Base-by-base conservation (phyloP, 179 eudicot species). In the Patellifolia procumbens region DNA sequence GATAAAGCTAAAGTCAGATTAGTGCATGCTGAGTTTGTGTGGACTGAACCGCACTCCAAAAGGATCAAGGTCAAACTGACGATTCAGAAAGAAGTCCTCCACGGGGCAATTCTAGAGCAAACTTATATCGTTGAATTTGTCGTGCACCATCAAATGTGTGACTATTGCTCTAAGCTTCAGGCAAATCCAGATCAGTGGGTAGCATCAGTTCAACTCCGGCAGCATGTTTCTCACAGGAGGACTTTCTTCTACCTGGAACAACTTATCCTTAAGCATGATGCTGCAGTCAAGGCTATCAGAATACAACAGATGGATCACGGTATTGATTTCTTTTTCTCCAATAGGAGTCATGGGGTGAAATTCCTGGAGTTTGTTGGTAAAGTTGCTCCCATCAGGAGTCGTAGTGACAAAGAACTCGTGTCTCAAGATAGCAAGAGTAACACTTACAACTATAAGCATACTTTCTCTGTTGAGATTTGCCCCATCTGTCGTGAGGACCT, bases 151-250 rank as follows among this genome's bases (percentile, higher is more conserved):
- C 83, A 87, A 43, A 86, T 80, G 82, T 89, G 91, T 79, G 86
- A 84, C 11, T 78, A 83, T 45, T 90, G 94, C 73, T 43, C 86
- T 24, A 83, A 85, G 83, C 76, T 82, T 17, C 87, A 79, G 49
- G 85, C 89, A 1, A 85, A 86, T 58, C 92, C 87, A 1, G 89
- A 89, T 72, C 86, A 89, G 72, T 89, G 92, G 92, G 91, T 75
- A 20, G 94, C 89, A 45, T 48, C 83, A 28, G 89, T 89, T 64
- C 92, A 87, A 73, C 81, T 90, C 19, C 72, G 89, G 72, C 92
- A 90, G 74, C 84, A 86, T 32, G 91, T 85, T n/a, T 43, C 88
- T 81, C 94, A 90, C 68, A 71, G 86, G n/a, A n/a, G n/a, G n/a
- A n/a, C n/a, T n/a, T n/a, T n/a, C n/a, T n/a, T n/a, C 75, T 86